A percentile compares a stretch with the other conserved stretches of the same genome.
phyloP scores from a whole-genome alignment of 345 rosid genomes.

The Erodium maritimum region DNA sequence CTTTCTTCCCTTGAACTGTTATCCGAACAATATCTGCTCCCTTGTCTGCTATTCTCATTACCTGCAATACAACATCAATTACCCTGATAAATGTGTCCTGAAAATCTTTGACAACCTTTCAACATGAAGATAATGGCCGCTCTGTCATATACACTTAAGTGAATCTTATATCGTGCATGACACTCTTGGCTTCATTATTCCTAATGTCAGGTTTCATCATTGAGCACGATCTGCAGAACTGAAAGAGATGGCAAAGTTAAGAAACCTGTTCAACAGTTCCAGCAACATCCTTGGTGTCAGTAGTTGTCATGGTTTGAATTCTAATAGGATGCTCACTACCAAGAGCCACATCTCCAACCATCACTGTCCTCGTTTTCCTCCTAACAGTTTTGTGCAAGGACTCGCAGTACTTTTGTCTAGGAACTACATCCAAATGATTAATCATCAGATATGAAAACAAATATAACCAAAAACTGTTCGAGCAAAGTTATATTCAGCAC shows the following conservation, averaged over 20 bases:
- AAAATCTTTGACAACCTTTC: neutral
- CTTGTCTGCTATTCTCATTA: constrained; percentile 82
- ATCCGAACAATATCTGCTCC: constrained; percentile 94
- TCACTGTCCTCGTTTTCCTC: constrained; percentile 82
- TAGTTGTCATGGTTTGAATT: constrained; percentile 93
- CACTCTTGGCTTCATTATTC: neutral
- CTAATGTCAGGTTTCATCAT: neutral
- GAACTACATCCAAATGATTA: constrained; percentile 41
- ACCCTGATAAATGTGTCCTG: constrained; percentile 1
- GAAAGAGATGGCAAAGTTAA: neutral
- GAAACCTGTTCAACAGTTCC: constrained; percentile 89
- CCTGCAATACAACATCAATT: constrained; percentile 28
- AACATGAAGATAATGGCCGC: neutral
- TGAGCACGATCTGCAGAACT: neutral
- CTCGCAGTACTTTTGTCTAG: constrained; percentile 88
- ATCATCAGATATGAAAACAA: constrained; percentile 5
- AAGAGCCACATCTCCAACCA: constrained; percentile 89
- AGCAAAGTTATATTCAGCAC: neutral
- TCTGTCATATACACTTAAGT: neutral
- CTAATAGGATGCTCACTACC: constrained; percentile 93
- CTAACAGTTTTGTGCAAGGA: constrained; percentile 81
- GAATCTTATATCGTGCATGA: neutral
- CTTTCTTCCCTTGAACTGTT: constrained; percentile 98
- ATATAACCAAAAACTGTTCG: neutral
- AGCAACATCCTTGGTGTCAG: constrained; percentile 78